Evolutionary conservation across 2,329 filamentous ascomycete genomes (phyloP).

Genomic region (Sclerotinia spermophila): DNA sequence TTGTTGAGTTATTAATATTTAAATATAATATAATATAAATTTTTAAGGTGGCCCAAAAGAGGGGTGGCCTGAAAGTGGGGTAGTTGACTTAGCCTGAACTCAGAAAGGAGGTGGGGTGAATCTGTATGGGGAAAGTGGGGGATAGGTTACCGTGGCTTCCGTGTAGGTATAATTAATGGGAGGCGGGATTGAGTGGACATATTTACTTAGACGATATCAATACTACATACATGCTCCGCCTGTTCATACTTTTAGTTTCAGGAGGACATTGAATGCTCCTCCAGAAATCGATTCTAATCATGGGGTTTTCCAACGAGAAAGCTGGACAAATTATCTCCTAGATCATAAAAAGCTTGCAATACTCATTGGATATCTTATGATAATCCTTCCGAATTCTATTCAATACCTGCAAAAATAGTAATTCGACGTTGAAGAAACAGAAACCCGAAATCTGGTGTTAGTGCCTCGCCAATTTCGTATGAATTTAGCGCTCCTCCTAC

Average conservation of each 20-base stretch:
- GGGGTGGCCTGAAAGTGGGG: no score
- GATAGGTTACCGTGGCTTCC: not conserved
- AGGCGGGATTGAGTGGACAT: not conserved
- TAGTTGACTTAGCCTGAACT: constrained; percentile 13
- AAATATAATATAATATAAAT: no score
- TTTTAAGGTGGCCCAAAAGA: no score
- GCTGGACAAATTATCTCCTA: not conserved
- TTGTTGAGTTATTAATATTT: no score
- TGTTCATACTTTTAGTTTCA: not conserved
- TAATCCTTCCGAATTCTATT: not conserved
- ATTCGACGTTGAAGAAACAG: not conserved
- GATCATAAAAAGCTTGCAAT: not conserved
- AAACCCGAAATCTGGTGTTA: not conserved
- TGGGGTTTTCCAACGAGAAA: not conserved
- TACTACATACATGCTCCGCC: not conserved
- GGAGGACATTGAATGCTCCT: not conserved
- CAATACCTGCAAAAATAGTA: not conserved
- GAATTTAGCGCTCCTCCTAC: not conserved
- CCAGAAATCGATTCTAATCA: not conserved
- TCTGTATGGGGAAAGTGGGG: constrained; percentile 13
- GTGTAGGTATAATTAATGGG: not conserved
- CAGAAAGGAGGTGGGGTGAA: constrained; percentile 1
- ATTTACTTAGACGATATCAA: not conserved
- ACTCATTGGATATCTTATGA: not conserved
- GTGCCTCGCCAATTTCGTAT: not conserved